phyloP scores from a whole-genome alignment of 1,139 yeast species.

The Taiozyma sp. region DNA sequence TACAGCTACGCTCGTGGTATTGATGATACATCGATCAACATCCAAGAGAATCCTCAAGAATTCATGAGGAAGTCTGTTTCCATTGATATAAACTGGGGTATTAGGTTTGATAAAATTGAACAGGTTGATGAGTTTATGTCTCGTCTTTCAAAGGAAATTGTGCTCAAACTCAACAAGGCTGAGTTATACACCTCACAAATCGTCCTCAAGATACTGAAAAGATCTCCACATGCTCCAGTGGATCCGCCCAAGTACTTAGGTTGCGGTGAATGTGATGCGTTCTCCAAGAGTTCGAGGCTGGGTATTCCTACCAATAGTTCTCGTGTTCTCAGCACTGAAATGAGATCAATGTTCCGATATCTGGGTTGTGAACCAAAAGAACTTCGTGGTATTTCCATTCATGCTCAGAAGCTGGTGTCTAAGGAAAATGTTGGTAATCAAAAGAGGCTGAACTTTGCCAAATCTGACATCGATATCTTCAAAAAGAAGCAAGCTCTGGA shows the following conservation, averaged over 20 bases:
- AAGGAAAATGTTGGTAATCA: conserved; percentile 35
- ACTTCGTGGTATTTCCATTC: conserved; percentile 74
- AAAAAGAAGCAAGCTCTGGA: neutral
- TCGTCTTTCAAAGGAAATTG: conserved; percentile 54
- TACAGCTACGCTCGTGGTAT: conserved; percentile 57
- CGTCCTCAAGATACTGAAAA: conserved; percentile 57
- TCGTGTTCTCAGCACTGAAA: conserved; percentile 56
- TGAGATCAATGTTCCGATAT: conserved; percentile 50
- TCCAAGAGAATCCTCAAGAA: conserved; percentile 33
- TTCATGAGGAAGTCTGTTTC: conserved; percentile 69
- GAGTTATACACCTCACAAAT: conserved; percentile 51
- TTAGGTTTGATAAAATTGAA: conserved; percentile 53
- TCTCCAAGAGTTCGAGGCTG: conserved; percentile 53
- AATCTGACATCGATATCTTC: conserved; percentile 7
- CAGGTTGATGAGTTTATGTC: conserved; percentile 63
- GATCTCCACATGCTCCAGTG: conserved; percentile 62
- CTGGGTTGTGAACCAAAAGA: conserved; percentile 60
- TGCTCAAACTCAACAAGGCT: conserved; percentile 42
- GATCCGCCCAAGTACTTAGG: conserved; percentile 80
- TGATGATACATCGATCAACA: conserved; percentile 53
- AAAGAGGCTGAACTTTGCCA: conserved; percentile 36
- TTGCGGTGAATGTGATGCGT: conserved; percentile 69
- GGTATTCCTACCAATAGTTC: conserved; percentile 60
- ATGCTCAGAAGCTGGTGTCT: conserved; percentile 49
- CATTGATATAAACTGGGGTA: conserved; percentile 90